These are phyloP conservation scores for Penicillium robsamsonii DNA, from an alignment of 495 filamentous ascomycete species.

Conservation along the genomic window DNA sequence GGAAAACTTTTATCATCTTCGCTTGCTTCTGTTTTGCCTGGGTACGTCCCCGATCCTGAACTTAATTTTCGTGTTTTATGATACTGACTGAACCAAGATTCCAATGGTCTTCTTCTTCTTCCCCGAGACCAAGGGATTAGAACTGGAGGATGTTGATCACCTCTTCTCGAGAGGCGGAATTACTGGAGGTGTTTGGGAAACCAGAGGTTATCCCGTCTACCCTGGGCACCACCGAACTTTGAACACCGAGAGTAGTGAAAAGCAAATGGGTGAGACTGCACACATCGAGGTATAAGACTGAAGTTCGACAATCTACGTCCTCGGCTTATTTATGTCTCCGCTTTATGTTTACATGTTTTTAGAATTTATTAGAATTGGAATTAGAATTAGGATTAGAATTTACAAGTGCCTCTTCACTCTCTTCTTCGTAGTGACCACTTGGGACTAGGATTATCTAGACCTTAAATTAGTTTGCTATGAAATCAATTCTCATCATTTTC, in stretches of 20 bases:
- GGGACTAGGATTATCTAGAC: too few species aligned
- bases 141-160: slow-evolving; percentile 75
- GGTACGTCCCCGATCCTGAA: slow-evolving; percentile 11
- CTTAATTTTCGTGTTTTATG: slow-evolving; percentile 22
- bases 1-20: slow-evolving; percentile 66
- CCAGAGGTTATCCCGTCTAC: slow-evolving; percentile 24
- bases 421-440: too few species aligned
- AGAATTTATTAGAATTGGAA: neutral
- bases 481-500: too few species aligned
- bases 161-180: slow-evolving; percentile 39
- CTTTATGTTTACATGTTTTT: neutral
- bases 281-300: slow-evolving; percentile 5
- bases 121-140: slow-evolving; percentile 63
- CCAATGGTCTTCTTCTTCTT: slow-evolving; percentile 65
- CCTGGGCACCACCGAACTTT: slow-evolving; percentile 22
- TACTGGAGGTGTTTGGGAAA: slow-evolving; percentile 37
- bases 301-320: neutral
- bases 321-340: neutral
- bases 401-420: neutral
- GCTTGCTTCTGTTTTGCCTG: slow-evolving; percentile 38
- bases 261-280: neutral
- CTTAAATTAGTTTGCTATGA: too few species aligned
- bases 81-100: slow-evolving; percentile 53
- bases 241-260: slow-evolving; percentile 18
- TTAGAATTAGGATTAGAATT: neutral